Evolutionary conservation across 2,329 filamentous ascomycete species (phyloP), one percentile per base, ranked within the genome.

Genomic region (Fusarium illudens): DNA sequence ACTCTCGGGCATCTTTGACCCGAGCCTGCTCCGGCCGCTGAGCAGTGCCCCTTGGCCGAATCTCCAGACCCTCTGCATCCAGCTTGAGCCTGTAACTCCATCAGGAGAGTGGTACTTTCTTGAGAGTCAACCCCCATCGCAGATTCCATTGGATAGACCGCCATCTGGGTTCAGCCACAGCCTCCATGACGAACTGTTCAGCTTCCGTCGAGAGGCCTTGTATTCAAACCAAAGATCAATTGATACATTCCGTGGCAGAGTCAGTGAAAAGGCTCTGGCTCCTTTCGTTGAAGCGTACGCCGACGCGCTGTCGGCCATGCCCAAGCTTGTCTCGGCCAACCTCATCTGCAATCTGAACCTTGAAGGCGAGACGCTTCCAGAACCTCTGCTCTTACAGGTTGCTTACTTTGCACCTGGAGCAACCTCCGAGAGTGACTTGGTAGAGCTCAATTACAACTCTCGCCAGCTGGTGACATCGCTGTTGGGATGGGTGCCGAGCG

Each of bases 21-120:
- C 32, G 5, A 25, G 49, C 2, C 10, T 62, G 3, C 32, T 62
- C 6, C n/a, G 33, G 12, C 54, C 60, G 4, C 33, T 59, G 12
- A 44, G 37, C 10, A 13, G 34, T 1, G 15, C 33, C 6, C 12
- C 42, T 10, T 59, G 60, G 55, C 60, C 60, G 4, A 44, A 49
- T 1, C n/a, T 62, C 6, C 48, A 19, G 27, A 39, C 29, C 15
- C 29, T 62, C 22, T 20, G 32, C n/a, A n/a, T 62, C 17, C 13
- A 48, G 8, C 44, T 59, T n/a, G 46, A 59, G n/a, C 44, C 46
- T 12, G 19, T 39, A 2, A 50, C 60, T 2, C 54, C 60, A 8
- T 49, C 55, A 6, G 60, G 55, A 0, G 27, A 36, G 9, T 62
- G 60, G 49, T 59, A 59, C 49, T 62, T 62, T 33, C 34, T 22